Evolutionary conservation across 2,329 filamentous ascomycete species (phyloP).

Genomic region (Coniochaeta sp.): DNA sequence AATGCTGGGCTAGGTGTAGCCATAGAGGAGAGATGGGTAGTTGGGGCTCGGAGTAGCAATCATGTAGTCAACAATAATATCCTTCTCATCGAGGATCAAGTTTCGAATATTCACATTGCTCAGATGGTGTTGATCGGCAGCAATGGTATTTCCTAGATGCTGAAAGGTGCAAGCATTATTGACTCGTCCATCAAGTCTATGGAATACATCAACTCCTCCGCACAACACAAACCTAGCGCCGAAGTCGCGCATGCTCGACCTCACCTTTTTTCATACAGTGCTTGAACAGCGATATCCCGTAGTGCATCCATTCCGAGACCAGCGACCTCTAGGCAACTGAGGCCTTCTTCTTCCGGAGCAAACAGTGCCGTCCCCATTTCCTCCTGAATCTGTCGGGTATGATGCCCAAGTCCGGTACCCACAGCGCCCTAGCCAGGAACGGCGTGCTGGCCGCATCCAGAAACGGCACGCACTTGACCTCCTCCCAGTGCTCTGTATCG

Average conservation of each 20-base stretch:
- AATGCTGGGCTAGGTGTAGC: neutral
- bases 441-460: constrained; percentile 72
- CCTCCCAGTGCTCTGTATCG: constrained; percentile 70
- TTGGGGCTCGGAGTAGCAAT: neutral
- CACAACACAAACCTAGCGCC: neutral
- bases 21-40: neutral
- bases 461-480: constrained; percentile 68
- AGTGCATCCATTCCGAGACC: neutral
- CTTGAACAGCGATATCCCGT: neutral
- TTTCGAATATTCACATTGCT: neutral
- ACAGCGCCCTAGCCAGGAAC: constrained; percentile 67
- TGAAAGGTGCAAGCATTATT: neutral
- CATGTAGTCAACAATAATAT: neutral
- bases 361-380: constrained; percentile 83
- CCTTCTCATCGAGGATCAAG: neutral
- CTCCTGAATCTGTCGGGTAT: constrained; percentile 64
- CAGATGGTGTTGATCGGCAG: neutral
- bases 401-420: constrained; percentile 65
- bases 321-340: neutral
- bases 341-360: constrained; percentile 49
- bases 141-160: neutral
- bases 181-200: neutral
- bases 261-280: neutral
- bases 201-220: neutral
- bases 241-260: neutral